Evolutionary conservation across 768 basidiomycete species (phyloP).

Genomic region (Pulveroboletus ravenelii): DNA sequence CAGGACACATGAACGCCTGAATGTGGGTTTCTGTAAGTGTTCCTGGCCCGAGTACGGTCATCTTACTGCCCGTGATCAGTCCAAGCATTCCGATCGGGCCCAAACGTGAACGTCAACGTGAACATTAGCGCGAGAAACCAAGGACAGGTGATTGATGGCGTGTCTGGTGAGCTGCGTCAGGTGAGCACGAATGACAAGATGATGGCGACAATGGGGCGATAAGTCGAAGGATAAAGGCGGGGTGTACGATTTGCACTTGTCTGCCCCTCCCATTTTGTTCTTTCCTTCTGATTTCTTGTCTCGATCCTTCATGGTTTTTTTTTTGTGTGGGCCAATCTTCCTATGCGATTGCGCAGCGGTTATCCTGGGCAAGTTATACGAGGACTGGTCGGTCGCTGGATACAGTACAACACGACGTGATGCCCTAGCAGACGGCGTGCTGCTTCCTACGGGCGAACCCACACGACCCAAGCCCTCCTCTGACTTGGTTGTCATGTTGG

Average conservation of each 20-base stretch:
- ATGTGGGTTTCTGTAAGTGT: background rate
- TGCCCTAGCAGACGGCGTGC: too few species aligned
- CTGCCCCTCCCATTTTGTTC: background rate
- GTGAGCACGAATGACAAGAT: constrained; percentile 11
- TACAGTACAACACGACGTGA: too few species aligned
- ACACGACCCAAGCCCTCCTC: too few species aligned
- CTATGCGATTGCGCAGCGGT: too few species aligned
- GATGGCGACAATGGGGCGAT: constrained; percentile 10
- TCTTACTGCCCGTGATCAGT: background rate
- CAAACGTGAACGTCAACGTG: background rate
- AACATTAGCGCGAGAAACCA: constrained; percentile 1
- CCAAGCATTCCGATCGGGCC: too few species aligned
- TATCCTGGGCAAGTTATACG: too few species aligned
- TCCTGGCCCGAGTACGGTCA: background rate
- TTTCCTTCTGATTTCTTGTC: too few species aligned
- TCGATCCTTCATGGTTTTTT: too few species aligned
- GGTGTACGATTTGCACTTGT: background rate
- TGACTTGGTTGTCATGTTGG: too few species aligned
- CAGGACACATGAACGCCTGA: constrained; percentile 10
- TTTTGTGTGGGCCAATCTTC: too few species aligned
- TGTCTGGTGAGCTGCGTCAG: constrained; percentile 12
- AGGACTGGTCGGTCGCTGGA: too few species aligned
- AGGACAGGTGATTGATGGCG: constrained; percentile 11
- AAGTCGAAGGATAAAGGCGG: constrained; percentile 12
- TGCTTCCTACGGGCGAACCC: too few species aligned